Percentiles rank a stretch among this genome's conserved stretches.
Conservation (phyloP, 148 eudicot species). For the Rhododendron henanense region DNA sequence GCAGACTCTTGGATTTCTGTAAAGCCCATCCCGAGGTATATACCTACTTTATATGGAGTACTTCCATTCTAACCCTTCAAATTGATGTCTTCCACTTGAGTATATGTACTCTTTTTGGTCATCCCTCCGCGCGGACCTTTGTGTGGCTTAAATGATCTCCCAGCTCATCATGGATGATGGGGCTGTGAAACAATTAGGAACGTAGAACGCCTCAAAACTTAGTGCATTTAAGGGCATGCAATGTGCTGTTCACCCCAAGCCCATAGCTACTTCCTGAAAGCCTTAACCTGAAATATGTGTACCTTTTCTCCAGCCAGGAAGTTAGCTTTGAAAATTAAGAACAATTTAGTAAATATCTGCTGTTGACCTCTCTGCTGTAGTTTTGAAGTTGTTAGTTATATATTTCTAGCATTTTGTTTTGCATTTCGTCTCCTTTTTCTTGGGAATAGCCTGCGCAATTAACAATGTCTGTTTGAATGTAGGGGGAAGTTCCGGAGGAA, state of each 20-base stretch:
- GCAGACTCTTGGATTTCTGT: constrained; percentile 40
- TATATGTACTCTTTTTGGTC: neutral
- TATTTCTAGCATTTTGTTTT: neutral
- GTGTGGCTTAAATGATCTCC: neutral
- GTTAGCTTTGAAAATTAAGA: neutral
- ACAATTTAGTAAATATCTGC: neutral
- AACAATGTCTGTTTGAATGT: constrained; percentile 12
- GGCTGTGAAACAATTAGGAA: neutral
- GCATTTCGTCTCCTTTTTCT: neutral
- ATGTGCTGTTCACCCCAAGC: neutral
- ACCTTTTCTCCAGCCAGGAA: neutral
- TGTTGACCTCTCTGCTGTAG: neutral
- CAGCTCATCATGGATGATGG: neutral
- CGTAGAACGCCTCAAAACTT: neutral
- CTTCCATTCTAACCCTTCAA: neutral
- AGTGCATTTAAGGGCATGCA: neutral
- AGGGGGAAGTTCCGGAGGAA: constrained; percentile 79
- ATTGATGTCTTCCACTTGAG: neutral
- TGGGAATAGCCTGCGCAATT: neutral
- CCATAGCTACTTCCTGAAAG: neutral
- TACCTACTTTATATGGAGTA: neutral
- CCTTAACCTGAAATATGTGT: neutral
- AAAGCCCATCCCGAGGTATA: constrained; percentile 64
- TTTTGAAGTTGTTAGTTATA: neutral
- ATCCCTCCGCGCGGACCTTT: neutral